phyloP scores from a whole-genome alignment of 164 flowering plant species.

The Warburgia ugandensis region DNA sequence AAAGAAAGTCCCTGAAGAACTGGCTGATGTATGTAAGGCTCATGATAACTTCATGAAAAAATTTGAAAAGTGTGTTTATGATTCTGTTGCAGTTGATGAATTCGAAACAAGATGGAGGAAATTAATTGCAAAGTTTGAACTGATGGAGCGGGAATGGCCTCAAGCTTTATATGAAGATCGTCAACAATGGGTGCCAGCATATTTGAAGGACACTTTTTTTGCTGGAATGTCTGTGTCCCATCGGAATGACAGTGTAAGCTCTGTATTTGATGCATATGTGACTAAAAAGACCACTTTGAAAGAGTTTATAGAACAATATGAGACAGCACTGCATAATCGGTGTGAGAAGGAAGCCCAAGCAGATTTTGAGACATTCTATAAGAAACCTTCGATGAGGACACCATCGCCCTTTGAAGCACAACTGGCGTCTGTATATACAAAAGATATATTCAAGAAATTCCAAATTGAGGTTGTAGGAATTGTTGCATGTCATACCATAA shows the following conservation, averaged over 20 bases:
- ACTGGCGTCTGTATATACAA: constrained; percentile 60
- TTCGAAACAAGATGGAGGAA: constrained; percentile 9
- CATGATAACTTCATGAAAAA: constrained; percentile 5
- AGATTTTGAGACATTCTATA: constrained; percentile 7
- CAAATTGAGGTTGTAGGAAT: constrained; percentile 76
- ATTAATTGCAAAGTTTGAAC: constrained; percentile 6
- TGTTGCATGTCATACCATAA: constrained; percentile 61
- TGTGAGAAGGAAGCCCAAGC: constrained; percentile 7
- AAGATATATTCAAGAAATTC: constrained; percentile 56
- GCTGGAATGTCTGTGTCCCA: constrained; percentile 7
- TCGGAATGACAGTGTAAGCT: constrained; percentile 1
- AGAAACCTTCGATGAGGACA: background rate
- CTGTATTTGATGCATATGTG: constrained; percentile 5
- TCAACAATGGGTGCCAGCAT: constrained; percentile 3
- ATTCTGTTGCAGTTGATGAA: constrained; percentile 5
- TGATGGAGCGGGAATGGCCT: constrained; percentile 7
- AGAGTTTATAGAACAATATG: constrained; percentile 5
- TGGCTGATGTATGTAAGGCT: background rate
- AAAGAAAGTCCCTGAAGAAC: background rate
- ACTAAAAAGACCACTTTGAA: constrained; percentile 1
- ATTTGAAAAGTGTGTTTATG: constrained; percentile 4
- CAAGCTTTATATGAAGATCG: background rate
- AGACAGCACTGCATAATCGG: background rate
- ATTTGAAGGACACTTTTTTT: constrained; percentile 1
- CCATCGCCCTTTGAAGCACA: constrained; percentile 77